Base-by-base conservation (phyloP, 2,329 filamentous ascomycete species). In the Gnomoniopsis smithogilvyi region DNA sequence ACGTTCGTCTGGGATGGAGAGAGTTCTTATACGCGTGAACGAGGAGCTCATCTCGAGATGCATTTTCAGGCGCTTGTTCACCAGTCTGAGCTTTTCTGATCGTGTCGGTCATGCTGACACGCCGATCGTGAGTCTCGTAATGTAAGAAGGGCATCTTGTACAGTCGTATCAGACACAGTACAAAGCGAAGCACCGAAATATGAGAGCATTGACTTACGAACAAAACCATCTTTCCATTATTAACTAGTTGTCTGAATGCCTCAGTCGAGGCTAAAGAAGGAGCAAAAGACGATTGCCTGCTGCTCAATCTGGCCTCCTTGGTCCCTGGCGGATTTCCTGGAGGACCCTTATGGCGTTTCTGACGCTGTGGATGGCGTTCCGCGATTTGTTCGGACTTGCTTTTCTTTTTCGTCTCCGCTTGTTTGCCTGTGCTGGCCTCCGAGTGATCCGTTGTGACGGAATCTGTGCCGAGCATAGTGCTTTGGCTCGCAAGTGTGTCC, bases 131-230 rank as follows among this genome's bases (percentile, higher is more conserved):
- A 0, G 83, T 85, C 65, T 88, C 85, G 53, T 86, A 88, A 66
- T 88, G 85, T 3, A 88, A 71, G 64, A 86, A 88, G 0, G 85
- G 85, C 83, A 88, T 86, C 72, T 85, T 80, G 26, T 15, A 3
- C 6, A 41, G 47, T 49, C 6, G 36, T 26, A 43, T 43, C 6
- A 51, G 30, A 3, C 60, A n/a, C 33, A 33, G n/a, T n/a, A n/a
- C n/a, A n/a, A n/a, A n/a, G n/a, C n/a, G n/a, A n/a, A n/a, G n/a
- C n/a, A n/a, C n/a, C n/a, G n/a, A n/a, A n/a, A n/a, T n/a, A n/a
- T n/a, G n/a, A n/a, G 24, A 17, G 11, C 8, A 8, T 30, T 30
- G 43, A 10, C 59, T 57, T 66, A 74, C 73, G 58, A 76, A 76
- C 22, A 76, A 62, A 7, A 70, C 67, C 47, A 69, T 58, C 17